A percentile compares a stretch with the other conserved stretches of the same genome.
phyloP scores from a whole-genome alignment of 345 rosid genomes.

The Eucalyptus cladocalyx region DNA sequence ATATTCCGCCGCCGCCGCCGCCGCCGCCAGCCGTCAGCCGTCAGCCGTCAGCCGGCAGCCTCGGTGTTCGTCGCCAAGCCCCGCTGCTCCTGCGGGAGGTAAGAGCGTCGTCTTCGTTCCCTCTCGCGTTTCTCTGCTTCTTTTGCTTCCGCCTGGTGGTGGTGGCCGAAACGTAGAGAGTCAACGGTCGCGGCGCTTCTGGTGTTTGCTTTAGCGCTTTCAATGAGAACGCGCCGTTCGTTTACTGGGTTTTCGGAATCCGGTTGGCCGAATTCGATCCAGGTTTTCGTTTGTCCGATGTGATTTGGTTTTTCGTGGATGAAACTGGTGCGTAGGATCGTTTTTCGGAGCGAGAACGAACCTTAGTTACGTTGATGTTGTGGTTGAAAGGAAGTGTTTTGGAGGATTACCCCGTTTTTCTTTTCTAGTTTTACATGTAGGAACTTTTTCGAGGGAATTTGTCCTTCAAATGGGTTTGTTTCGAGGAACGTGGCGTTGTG shows the following conservation, averaged over 20 bases:
- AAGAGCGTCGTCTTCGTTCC: neutral
- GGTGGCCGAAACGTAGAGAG: neutral
- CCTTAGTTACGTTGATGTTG: neutral
- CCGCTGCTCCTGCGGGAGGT: neutral
- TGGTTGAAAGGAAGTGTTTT: neutral
- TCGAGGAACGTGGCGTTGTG: neutral
- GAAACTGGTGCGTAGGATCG: neutral
- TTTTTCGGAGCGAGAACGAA: neutral
- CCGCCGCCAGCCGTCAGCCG: neutral
- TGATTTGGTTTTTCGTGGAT: neutral
- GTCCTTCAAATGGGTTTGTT: neutral
- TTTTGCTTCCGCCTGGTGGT: neutral
- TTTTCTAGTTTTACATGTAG: neutral
- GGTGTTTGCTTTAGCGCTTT: neutral
- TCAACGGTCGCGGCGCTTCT: neutral
- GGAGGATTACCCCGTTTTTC: neutral
- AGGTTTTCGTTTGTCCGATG: neutral
- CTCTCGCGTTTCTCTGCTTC: neutral
- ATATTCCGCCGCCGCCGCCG: neutral
- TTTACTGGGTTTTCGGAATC: neutral
- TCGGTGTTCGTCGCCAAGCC: neutral
- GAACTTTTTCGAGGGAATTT: neutral
- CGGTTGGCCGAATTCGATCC: neutral
- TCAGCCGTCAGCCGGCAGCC: neutral
- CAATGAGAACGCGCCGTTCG: neutral